Base-by-base conservation (phyloP, 73 alveolate species). In the Symbiodinium pilosum region DNA sequence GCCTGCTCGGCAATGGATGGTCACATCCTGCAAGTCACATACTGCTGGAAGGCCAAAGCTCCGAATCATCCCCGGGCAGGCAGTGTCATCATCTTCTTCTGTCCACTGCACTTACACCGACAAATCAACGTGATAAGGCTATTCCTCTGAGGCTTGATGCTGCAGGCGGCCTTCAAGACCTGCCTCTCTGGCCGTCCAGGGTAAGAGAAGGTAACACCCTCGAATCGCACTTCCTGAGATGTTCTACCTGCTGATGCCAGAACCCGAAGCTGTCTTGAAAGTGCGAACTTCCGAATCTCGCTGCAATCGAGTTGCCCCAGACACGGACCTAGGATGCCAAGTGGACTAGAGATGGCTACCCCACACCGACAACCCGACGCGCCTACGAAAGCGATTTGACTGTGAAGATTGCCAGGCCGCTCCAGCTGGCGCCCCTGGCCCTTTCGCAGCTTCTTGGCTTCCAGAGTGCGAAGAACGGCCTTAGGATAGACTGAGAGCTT, bases 1-100 rank as follows among this genome's bases (percentile, higher is more conserved):
- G 68, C 93, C 93, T 89, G 96, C 87, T 24, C 96, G 96, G 54
- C 96, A 89, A 87, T 89, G 96, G 8, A 89, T 89, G 21, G 96
- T 42, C 81, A 89, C 96, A 34, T 89, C 96, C 96, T 89, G 47
- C n/a, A n/a, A n/a, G n/a, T n/a, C n/a, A n/a, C n/a, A n/a, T n/a
- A n/a, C n/a, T n/a, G n/a, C n/a, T n/a, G n/a, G n/a, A n/a, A n/a
- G n/a, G n/a, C n/a, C n/a, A n/a, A n/a, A n/a, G n/a, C n/a, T n/a
- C n/a, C n/a, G n/a, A n/a, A n/a, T n/a, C n/a, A n/a, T n/a, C n/a
- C n/a, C n/a, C n/a, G n/a, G n/a, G n/a, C n/a, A n/a, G n/a, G n/a
- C n/a, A n/a, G n/a, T n/a, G n/a, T n/a, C n/a, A n/a, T n/a, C n/a
- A n/a, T n/a, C n/a, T n/a, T n/a, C n/a, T n/a, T n/a, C n/a, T n/a